A percentile compares a stretch with the other conserved stretches of the same genome.
Conservation (phyloP, 2,329 filamentous ascomycete genomes). For the Colletotrichum godetiae region DNA sequence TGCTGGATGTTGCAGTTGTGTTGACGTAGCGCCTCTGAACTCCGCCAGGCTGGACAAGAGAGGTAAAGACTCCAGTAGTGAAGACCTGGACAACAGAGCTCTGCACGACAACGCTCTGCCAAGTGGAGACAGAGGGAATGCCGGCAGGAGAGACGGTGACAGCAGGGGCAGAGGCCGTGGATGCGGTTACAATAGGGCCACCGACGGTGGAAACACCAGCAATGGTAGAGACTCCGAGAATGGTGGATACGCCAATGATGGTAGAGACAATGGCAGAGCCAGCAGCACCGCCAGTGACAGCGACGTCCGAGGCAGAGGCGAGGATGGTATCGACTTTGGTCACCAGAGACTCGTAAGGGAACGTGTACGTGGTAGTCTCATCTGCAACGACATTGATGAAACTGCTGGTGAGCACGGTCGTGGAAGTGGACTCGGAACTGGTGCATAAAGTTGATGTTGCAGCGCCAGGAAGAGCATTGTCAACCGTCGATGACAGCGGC, state of each 20-base stretch:
- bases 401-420: conserved; percentile 48
- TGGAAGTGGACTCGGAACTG: not conserved
- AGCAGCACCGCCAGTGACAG: conserved; percentile 32
- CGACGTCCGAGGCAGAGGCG: not conserved
- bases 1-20: not conserved
- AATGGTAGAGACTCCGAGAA: not conserved
- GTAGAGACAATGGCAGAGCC: not conserved
- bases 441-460: conserved; percentile 16
- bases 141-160: not conserved
- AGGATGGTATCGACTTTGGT: conserved; percentile 9
- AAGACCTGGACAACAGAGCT: conserved; percentile 17
- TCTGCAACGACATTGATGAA: conserved; percentile 53
- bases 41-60: not conserved
- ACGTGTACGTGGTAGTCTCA: conserved; percentile 52
- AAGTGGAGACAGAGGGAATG: conserved; percentile 43
- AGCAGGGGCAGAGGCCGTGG: not conserved
- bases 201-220: not conserved
- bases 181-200: not conserved
- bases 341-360: conserved; percentile 34
- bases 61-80: conserved; percentile 9
- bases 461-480: not conserved
- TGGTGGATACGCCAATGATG: not conserved
- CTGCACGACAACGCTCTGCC: conserved; percentile 36
- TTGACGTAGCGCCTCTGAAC: conserved; percentile 20
- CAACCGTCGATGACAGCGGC: not conserved